Evolutionary conservation across 2,329 filamentous ascomycete species (phyloP), one percentile per base, ranked within the genome.

Genomic region (Lasiodiplodia theobromae): DNA sequence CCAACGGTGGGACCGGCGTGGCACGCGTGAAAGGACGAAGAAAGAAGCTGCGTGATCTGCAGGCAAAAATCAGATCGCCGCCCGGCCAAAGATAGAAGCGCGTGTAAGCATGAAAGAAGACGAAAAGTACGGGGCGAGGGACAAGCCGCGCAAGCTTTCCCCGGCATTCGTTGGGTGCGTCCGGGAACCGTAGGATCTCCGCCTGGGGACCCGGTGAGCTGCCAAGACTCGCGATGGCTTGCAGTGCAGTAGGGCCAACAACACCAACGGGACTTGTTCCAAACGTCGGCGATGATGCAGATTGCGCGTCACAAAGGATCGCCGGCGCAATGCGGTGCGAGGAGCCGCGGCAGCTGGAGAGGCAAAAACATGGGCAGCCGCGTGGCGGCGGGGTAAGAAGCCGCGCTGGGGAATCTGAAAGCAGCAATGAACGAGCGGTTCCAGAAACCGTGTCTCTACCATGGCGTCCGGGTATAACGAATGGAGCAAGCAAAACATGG

Each of bases 191-290:
- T n/a, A 62, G 66, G 54, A 60, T 68, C 66, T 68, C 66, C 66
- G 66, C 66, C 66, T 68, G 66, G 66, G 66, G 66, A 68, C 56
- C 66, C 66, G 66, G 66, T 53, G 66, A 57, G 56, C 49, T 47
- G 56, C 54, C 38, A 60, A 52, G 56, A 53, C 66, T 52, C 37
- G 34, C 54, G 40, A 64, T 64, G 60, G 60, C 60, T 52, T 64
- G 60, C 60, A 53, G 60, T 52, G 60, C 60, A 64, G 60, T 64
- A 62, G 53, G 56, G 56, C 54, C 66, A 38, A 58, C 54, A 62
- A 40, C 44, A 47, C 44, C 31, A 54, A 21, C 40, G 21, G 38
- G n/a, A 44, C 31, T 31, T 51, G 56, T 18, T 40, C 54, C 65
- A 58, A 51, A 44, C 4, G 21, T 14, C 40, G 21, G 40, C 56